Conservation (phyloP, 352 stramenopile species). For the Pythium coloratum region DNA sequence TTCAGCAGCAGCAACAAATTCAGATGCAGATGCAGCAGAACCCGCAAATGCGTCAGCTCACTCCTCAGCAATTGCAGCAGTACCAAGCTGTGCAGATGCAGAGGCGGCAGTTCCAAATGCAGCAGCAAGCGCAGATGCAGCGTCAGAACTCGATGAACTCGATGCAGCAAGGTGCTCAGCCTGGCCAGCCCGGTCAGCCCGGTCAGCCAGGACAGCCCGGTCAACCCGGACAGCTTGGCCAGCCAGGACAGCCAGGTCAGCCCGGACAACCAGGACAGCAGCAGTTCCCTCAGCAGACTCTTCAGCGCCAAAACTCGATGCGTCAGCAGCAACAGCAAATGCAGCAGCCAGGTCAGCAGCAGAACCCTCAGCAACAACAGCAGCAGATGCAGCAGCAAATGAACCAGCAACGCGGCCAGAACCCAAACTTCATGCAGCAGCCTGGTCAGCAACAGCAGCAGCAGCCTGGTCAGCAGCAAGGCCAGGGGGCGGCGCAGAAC, state of each 20-base stretch:
- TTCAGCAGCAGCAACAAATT: slow-evolving; percentile 75
- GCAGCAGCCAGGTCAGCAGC: slow-evolving; percentile 22
- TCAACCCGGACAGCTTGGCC: slow-evolving; percentile 32
- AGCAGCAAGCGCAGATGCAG: slow-evolving; percentile 65
- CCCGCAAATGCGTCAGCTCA: slow-evolving; percentile 77
- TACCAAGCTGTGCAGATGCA: slow-evolving; percentile 46
- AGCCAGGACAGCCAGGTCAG: slow-evolving; percentile 13
- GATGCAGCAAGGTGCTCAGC: slow-evolving; percentile 51
- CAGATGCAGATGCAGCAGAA: slow-evolving; percentile 88
- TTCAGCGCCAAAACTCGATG: slow-evolving; percentile 49
- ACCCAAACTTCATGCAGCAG: slow-evolving; percentile 66
- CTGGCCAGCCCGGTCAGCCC: slow-evolving; percentile 22
- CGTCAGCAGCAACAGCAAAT: slow-evolving; percentile 47
- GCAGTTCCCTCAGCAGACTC: slow-evolving; percentile 7
- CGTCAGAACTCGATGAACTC: slow-evolving; percentile 61
- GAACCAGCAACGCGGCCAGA: slow-evolving; percentile 50
- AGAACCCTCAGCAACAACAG: slow-evolving; percentile 37
- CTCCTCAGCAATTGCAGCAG: slow-evolving; percentile 79
- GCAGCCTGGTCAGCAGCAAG: slow-evolving; percentile 40
- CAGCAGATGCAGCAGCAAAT: slow-evolving; percentile 59
- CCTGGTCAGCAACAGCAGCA: slow-evolving; percentile 44
- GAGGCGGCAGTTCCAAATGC: slow-evolving; percentile 50
- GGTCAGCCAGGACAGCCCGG: slow-evolving; percentile 46
- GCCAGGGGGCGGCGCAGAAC: slow-evolving; percentile 27
- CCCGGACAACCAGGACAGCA: slow-evolving; percentile 12